These are phyloP conservation scores for Phascolomyces articulosus DNA, from an alignment of 371 early-diverging fungal species.

Conservation along the genomic window DNA sequence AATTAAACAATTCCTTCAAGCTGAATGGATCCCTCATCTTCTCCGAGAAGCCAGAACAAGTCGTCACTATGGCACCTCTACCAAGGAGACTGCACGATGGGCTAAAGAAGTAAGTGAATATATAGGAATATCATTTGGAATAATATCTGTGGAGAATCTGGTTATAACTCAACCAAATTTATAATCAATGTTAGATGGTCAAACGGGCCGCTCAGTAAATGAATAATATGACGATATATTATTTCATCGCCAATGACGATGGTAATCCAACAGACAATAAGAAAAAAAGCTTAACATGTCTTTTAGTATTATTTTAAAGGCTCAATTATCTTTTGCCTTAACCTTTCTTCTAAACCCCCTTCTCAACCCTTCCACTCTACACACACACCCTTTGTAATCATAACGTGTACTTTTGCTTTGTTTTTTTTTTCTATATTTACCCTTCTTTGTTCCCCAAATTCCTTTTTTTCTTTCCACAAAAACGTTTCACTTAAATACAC, in stretches of 20 bases:
- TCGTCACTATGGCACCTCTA: constrained; percentile 58
- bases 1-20: constrained; percentile 62
- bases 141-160: too few relatives aligned
- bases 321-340: background rate
- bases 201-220: constrained; percentile 19
- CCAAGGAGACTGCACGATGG: constrained; percentile 87
- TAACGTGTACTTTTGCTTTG: constrained; percentile 18
- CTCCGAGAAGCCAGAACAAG: constrained; percentile 79
- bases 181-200: too few relatives aligned
- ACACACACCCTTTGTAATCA: constrained; percentile 14
- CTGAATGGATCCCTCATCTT: constrained; percentile 66
- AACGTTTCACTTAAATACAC: background rate
- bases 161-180: too few relatives aligned
- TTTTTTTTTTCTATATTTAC: constrained; percentile 1
- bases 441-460: background rate
- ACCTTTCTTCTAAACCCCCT: background rate
- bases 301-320: constrained; percentile 1
- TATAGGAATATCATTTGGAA: background rate
- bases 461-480: background rate
- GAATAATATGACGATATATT: background rate
- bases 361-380: background rate
- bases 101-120: constrained; percentile 54
- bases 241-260: background rate
- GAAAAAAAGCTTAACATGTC: background rate
- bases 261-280: background rate